Evolutionary conservation across 78 protist species (phyloP).

Genomic region (Dictyostelium firmibasis): DNA sequence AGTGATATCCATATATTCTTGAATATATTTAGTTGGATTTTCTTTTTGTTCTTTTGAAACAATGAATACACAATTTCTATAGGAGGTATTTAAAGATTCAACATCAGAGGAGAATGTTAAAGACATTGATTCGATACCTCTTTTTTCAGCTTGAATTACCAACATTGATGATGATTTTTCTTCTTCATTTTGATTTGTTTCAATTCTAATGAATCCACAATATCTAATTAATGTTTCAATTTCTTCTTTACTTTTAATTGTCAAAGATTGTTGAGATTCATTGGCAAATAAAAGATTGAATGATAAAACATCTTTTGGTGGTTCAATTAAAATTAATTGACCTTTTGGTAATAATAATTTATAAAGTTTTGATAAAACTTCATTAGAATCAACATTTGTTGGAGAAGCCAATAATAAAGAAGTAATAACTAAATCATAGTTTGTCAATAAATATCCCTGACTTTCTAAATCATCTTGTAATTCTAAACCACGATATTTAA

Average conservation of each 20-base stretch:
- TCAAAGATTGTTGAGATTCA: background rate
- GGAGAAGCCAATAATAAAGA: background rate
- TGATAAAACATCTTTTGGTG: background rate
- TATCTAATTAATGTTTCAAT: background rate
- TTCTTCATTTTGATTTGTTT: background rate
- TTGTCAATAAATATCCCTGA: background rate
- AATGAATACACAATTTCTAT: background rate
- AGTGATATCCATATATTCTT: background rate
- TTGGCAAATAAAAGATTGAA: background rate
- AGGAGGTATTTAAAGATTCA: background rate
- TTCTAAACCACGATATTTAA: slow-evolving; percentile 2
- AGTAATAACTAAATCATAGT: slow-evolving; percentile 13
- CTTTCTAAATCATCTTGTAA: background rate
- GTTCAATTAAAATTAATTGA: slow-evolving; percentile 6
- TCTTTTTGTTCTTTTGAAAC: background rate
- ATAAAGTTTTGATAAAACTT: background rate
- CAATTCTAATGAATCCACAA: background rate
- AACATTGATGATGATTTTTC: background rate
- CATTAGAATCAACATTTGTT: background rate
- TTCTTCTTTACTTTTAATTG: background rate
- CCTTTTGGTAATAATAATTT: slow-evolving; percentile 22
- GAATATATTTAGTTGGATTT: background rate
- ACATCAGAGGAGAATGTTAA: background rate
- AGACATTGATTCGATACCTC: background rate
- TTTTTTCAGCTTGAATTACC: background rate